A percentile compares a stretch with the other conserved stretches of the same genome.
Conservation (phyloP, 805 yeast species). For the Starmerella kuoi region DNA sequence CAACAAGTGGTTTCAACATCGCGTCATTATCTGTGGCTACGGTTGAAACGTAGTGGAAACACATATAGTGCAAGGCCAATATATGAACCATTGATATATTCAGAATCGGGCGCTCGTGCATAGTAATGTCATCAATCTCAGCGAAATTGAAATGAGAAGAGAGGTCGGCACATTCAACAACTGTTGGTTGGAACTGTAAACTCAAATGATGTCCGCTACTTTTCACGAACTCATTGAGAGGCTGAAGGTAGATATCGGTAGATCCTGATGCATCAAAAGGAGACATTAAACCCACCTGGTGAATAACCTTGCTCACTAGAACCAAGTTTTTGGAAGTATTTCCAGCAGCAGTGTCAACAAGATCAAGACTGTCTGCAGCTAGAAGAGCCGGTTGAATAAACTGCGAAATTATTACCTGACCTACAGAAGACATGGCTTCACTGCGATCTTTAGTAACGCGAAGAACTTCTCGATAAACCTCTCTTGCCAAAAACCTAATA, state of each 20-base stretch:
- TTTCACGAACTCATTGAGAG: slow-evolving; percentile 60
- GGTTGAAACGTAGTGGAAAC: slow-evolving; percentile 22
- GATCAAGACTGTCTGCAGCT: slow-evolving; percentile 39
- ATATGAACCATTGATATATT: slow-evolving; percentile 30
- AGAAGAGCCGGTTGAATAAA: slow-evolving; percentile 31
- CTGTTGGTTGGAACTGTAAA: slow-evolving; percentile 31
- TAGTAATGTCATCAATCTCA: slow-evolving; percentile 52
- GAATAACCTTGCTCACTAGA: slow-evolving; percentile 45
- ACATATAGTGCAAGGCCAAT: slow-evolving; percentile 31
- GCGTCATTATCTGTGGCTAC: slow-evolving; percentile 35
- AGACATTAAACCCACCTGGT: slow-evolving; percentile 55
- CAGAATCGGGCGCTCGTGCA: slow-evolving; percentile 35
- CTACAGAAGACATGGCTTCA: slow-evolving; percentile 48
- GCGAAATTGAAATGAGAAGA: slow-evolving; percentile 50
- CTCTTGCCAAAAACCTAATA: slow-evolving; percentile 44
- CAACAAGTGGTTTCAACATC: slow-evolving; percentile 37
- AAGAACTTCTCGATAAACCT: slow-evolving; percentile 25
- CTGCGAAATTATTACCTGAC: slow-evolving; percentile 36
- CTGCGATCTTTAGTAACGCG: slow-evolving; percentile 33
- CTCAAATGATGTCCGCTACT: slow-evolving; percentile 39
- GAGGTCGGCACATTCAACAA: slow-evolving; percentile 44
- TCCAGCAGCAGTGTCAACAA: slow-evolving; percentile 32
- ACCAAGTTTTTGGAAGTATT: slow-evolving; percentile 40
- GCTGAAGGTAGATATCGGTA: slow-evolving; percentile 58
- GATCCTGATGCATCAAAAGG: slow-evolving; percentile 38